Evolutionary conservation across 2,329 filamentous ascomycete species (phyloP).

Genomic region (Fusarium oligoseptatum): DNA sequence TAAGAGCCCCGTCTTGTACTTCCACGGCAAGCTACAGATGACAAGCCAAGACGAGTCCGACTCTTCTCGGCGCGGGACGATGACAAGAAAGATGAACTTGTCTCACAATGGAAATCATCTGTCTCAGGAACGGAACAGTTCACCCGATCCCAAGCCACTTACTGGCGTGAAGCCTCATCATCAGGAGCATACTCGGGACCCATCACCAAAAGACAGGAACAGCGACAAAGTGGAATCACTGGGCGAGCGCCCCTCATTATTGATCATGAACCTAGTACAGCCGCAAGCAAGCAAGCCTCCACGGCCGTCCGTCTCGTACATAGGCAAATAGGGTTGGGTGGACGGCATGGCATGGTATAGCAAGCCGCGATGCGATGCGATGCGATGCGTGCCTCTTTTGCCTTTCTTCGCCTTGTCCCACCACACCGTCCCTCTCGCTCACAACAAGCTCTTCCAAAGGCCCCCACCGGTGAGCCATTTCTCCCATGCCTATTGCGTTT

Average conservation of each 20-base stretch:
- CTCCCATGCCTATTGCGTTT: conserved; percentile 79
- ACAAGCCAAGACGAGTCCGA: not conserved
- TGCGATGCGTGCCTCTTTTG: conserved; percentile 25
- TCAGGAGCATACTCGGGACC: conserved; percentile 20
- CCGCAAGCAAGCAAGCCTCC: conserved; percentile 17
- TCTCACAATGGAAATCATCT: conserved; percentile 13
- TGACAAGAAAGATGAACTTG: conserved; percentile 1
- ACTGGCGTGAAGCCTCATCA: conserved; percentile 19
- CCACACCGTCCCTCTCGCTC: conserved; percentile 40
- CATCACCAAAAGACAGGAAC: conserved; percentile 25
- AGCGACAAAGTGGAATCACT: conserved; percentile 35
- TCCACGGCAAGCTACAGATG: conserved; percentile 6
- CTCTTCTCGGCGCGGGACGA: not conserved
- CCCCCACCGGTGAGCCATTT: conserved; percentile 45
- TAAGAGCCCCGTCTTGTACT: not conserved
- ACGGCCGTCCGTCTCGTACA: conserved; percentile 31
- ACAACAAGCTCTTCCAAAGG: conserved; percentile 49
- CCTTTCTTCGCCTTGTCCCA: conserved; percentile 27
- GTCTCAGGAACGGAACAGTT: conserved; percentile 21
- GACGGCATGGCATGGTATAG: conserved; percentile 31
- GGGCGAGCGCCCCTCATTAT: conserved; percentile 43
- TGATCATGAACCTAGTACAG: conserved; percentile 42
- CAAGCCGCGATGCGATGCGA: conserved; percentile 5
- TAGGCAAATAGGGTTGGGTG: conserved; percentile 35
- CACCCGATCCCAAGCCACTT: conserved; percentile 15